Base-by-base conservation (phyloP, 129 eudicot species). In the Chrysanthemum lavandulifolium region DNA sequence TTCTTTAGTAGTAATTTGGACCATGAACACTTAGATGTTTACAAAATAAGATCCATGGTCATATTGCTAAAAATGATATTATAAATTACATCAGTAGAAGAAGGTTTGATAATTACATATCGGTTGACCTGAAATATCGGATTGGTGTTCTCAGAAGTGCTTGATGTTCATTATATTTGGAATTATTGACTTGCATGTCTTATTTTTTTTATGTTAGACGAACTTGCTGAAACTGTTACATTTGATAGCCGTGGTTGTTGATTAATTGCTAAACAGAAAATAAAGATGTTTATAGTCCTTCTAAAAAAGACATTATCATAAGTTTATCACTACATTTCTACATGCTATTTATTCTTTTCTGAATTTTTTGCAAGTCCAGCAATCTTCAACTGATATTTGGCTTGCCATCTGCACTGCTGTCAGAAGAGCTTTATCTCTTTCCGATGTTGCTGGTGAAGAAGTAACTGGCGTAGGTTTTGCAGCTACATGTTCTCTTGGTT, bases 381-480 rank as follows among this genome's bases (percentile, higher is more conserved):
- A 95, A 95, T 95, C 99, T 80, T 90, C 99, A 65, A 95, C 99
- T 81, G 99, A 91, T 84, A 95, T 95, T 31, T 95, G 99, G 99
- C 94, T 76, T 83, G 97, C 99, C 0, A 88, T 95, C 76, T 95
- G 97, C 84, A 75, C 99, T 58, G 97, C 99, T 76, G 97, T 88
- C 31, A 95, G 81, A 80, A 81, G 91, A 52, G 99, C 92, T 48
- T 85, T 89, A 73, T 78, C 87, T 61, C 89, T 84, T 76, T 89
- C 91, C 31, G 72, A 85, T 78, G 86, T 91, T 79, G 62, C 85
- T 80, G 86, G 87, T 59, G 86, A 88, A 54, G 94, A 90, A 84
- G 97, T 95, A 64, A 77, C 84, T 13, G 89, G 97, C 29, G 56
- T 95, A 73, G 99, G 99, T 65, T 95, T 95, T 88, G 95, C 97